These are phyloP conservation scores for Prototheca stagnorum DNA, from an alignment of 163 green algal genomes.

Conservation along the genomic window DNA sequence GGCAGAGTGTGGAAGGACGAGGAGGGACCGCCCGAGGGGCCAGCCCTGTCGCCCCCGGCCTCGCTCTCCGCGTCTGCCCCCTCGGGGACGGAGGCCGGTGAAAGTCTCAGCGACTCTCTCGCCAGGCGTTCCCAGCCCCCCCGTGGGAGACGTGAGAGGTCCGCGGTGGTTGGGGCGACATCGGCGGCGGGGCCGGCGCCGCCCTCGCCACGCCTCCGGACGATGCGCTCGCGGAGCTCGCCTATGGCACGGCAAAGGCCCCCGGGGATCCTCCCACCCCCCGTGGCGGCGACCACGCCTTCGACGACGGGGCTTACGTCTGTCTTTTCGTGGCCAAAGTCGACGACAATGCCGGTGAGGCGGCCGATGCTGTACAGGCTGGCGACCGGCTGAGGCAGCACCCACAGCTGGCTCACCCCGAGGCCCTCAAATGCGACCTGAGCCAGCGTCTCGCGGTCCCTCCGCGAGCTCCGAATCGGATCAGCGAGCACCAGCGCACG, in stretches of 20 bases:
- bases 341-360: conserved; percentile 42
- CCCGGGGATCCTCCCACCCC: conserved; percentile 26
- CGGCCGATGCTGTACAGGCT: conserved; percentile 53
- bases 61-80: no score
- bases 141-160: no score
- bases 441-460: conserved; percentile 45
- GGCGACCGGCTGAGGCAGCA: conserved; percentile 32
- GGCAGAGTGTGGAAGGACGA: conserved; percentile 54
- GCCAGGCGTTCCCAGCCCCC: no score
- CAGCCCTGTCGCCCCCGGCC: no score
- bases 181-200: no score
- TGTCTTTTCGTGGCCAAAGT: conserved; percentile 57
- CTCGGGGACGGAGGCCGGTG: no score
- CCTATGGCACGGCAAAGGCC: conserved; percentile 30
- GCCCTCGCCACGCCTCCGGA: no score
- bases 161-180: no score
- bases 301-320: conserved; percentile 35
- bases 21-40: no score
- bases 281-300: conserved; percentile 26
- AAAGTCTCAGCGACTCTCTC: no score
- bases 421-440: conserved; percentile 71
- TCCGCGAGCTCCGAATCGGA: conserved; percentile 29
- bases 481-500: conserved; percentile 42
- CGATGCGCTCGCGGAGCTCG: no score
- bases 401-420: conserved; percentile 46